Base-by-base conservation (phyloP, 2,329 filamentous ascomycete species). In the Aureobasidium leucospermi region DNA sequence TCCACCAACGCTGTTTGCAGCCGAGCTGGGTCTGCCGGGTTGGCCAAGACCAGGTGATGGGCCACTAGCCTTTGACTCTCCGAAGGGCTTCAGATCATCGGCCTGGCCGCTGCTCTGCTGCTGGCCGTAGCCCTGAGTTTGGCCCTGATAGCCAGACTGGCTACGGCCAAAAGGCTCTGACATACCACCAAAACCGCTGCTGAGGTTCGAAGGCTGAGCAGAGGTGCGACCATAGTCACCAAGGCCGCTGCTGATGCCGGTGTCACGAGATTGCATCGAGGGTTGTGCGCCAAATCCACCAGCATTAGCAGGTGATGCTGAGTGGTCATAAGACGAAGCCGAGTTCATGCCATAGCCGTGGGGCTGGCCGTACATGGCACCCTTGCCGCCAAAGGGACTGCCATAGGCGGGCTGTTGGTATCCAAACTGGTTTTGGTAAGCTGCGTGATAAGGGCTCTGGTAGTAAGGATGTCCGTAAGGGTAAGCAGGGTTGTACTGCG, bases 281-380 rank as follows among this genome's bases (percentile, higher is more conserved):
- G 61, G 61, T 38, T 66, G 61, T 43, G 74, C 73, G 34, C 75
- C 76, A 63, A 82, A 83, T 16, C 77, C 77, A 49, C 77, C 79
- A 23, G 78, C 78, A 36, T 82, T 84, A 10, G 85, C 84, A 23
- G 85, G 85, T 15, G 84, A 82, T 1, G 82, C 81, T 68, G 87
- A 82, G 64, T 79, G 76, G 46, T 87, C 85, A 65, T 83, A 85
- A 8, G 82, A 81, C 41, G 76, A 75, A 61, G 80, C 78, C 19
- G 78, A 75, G 62, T 76, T 77, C 74, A 81, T 80, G 61, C 75
- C 76, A 69, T 86, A 87, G 59, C 75, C 78, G 65, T 85, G 82
- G 42, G 83, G 82, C 65, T 85, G 84, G 34, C 78, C 82, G 67
- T 87, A 86, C 81, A 85, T 84, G 65, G 78, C 79, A 64, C 79